Conservation (phyloP, 78 protist species). For the Dictyostelium capitatum region DNA sequence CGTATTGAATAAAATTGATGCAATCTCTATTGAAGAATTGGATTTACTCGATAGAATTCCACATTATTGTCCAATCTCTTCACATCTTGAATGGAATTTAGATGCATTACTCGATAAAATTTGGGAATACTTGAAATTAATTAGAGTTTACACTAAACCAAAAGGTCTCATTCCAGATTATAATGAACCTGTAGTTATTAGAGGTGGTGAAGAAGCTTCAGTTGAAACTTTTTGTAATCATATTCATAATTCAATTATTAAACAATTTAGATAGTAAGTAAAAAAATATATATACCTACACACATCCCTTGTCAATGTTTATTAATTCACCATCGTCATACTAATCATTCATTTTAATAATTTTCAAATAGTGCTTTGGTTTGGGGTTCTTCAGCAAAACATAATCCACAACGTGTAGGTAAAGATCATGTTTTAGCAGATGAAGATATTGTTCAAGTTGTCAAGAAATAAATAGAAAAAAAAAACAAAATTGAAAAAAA, state of each 20-base stretch:
- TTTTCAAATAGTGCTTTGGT: slow-evolving; percentile 91
- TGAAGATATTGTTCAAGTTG: slow-evolving; percentile 99
- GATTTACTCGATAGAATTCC: slow-evolving; percentile 85
- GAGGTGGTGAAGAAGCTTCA: slow-evolving; percentile 44
- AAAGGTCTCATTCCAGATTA: slow-evolving; percentile 99
- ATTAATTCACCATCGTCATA: neutral
- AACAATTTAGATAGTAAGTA: slow-evolving; percentile 95
- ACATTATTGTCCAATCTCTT: slow-evolving; percentile 85
- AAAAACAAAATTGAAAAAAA: neutral
- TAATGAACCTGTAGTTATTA: slow-evolving; percentile 97
- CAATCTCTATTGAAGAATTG: slow-evolving; percentile 96
- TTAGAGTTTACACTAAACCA: slow-evolving; percentile 99
- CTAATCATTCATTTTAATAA: neutral
- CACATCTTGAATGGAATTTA: slow-evolving; percentile 97
- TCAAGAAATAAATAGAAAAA: slow-evolving; percentile 88
- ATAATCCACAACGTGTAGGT: slow-evolving; percentile 96
- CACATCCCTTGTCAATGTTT: neutral
- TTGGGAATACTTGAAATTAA: slow-evolving; percentile 97
- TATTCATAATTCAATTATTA: slow-evolving; percentile 94
- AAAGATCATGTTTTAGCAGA: slow-evolving; percentile 96
- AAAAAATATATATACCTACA: neutral
- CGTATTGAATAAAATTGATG: slow-evolving; percentile 99
- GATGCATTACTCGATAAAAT: slow-evolving; percentile 95
- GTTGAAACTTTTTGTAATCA: slow-evolving; percentile 94
- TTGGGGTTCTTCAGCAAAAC: slow-evolving; percentile 99